These are phyloP conservation scores for Aspergillus sp. DNA, from an alignment of 2,329 filamentous ascomycete species.

Conservation along the genomic window DNA sequence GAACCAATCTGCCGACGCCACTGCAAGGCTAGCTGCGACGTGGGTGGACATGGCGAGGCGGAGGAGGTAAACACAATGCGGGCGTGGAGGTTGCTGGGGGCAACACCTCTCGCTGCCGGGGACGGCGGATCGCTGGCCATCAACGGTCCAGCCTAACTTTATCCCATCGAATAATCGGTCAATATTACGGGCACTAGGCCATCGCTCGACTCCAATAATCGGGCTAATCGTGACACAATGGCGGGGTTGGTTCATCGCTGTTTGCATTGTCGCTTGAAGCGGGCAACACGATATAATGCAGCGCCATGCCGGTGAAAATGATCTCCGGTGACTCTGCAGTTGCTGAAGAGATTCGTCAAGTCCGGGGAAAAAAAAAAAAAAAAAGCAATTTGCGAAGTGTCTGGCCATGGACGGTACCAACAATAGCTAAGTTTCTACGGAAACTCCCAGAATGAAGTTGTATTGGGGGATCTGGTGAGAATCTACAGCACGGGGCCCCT, in stretches of 20 bases:
- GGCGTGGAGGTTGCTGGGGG: conserved; percentile 31
- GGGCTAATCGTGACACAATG: conserved; percentile 1
- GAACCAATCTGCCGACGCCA: conserved; percentile 20
- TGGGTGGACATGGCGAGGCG: conserved; percentile 20
- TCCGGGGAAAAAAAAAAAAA: not conserved
- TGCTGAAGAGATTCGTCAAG: not conserved
- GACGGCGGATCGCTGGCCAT: conserved; percentile 17
- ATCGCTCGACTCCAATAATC: not conserved
- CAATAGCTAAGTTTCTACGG: not conserved
- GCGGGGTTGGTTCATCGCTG: not conserved
- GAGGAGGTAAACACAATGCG: conserved; percentile 35
- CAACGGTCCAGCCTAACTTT: not conserved
- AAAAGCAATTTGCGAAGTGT: not conserved
- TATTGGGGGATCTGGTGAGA: not conserved
- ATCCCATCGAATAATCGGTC: conserved; percentile 7
- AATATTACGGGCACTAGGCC: not conserved
- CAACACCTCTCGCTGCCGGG: conserved; percentile 27
- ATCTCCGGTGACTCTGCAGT: not conserved
- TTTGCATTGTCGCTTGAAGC: not conserved
- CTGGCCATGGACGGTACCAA: not conserved
- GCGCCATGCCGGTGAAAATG: not conserved
- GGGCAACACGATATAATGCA: not conserved
- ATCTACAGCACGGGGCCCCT: not conserved
- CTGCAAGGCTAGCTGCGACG: conserved; percentile 21
- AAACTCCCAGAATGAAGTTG: not conserved